Evolutionary conservation across 352 stramenopile species (phyloP).

Genomic region (Globisporangium recalcitrans): DNA sequence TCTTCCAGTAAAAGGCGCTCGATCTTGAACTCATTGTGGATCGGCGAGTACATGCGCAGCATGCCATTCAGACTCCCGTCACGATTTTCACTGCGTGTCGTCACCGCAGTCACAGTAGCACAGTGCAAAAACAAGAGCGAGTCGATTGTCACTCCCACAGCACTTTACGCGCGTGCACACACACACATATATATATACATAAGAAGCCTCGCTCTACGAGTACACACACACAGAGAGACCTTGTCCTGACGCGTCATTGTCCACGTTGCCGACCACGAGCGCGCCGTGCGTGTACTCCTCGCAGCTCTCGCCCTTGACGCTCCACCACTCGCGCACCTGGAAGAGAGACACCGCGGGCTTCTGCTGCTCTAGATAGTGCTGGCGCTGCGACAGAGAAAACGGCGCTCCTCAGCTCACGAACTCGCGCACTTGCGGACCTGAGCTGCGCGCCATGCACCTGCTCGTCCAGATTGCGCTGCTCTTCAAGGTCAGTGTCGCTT

Average conservation of each 20-base stretch:
- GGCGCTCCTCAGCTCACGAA: too few relatives aligned
- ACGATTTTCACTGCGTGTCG: conserved; percentile 76
- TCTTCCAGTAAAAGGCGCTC: conserved; percentile 88
- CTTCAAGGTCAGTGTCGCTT: not conserved
- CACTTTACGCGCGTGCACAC: too few relatives aligned
- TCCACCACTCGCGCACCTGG: conserved; percentile 88
- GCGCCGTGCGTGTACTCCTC: conserved; percentile 82
- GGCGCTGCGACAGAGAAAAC: too few relatives aligned
- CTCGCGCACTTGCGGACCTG: too few relatives aligned
- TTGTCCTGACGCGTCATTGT: conserved; percentile 67
- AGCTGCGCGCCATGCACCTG: not conserved
- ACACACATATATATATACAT: too few relatives aligned
- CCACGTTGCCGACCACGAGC: conserved; percentile 81
- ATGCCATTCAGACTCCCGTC: conserved; percentile 83
- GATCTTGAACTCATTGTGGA: conserved; percentile 78
- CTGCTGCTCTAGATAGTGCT: not conserved
- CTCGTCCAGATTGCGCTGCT: not conserved
- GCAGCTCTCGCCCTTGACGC: conserved; percentile 51
- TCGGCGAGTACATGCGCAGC: conserved; percentile 82
- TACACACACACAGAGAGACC: conserved; percentile 25
- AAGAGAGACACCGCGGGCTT: conserved; percentile 79
- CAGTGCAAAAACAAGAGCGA: not conserved
- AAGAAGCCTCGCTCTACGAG: too few relatives aligned
- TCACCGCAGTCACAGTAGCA: not conserved
- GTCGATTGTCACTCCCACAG: not conserved